Evolutionary conservation across 2,329 filamentous ascomycete genomes (phyloP), one percentile per base, ranked within the genome.

Genomic region (Clonostachys rhizophaga): DNA sequence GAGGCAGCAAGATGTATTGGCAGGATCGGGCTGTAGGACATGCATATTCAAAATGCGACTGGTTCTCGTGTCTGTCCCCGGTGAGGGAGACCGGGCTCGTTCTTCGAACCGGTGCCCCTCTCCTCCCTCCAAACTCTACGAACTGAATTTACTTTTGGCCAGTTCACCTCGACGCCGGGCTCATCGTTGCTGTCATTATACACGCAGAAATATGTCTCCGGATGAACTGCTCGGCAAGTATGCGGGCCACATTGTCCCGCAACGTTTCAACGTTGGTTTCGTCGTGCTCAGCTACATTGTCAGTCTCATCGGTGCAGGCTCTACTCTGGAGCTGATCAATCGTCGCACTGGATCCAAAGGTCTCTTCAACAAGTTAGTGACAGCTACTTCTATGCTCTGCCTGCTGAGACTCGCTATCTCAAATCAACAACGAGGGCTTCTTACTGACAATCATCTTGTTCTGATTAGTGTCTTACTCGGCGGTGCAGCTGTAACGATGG

Each of bases 281-380:
- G 76, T 92, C 12, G 75, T 84, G 20, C 74, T 89, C 54, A 94
- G 89, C 59, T 81, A 87, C 52, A 71, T 88, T 54, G 87, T 90
- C 57, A 92, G 89, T 58, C 72, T 89, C 34, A 77, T 90, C 53
- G 91, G 91, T 51, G 85, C 88, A 44, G 76, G 82, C 44, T 89
- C 89, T 5, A 91, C 90, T 0, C 73, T 95, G 34, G 91, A 95
- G 64, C 70, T 95, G 49, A 81, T 95, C 45, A 87, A 94, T 60
- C 74, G 88, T 49, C 76, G 88, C 54, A 90, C 86, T 1, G 83
- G 86, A 3, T 78, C 78, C 46, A 80, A 79, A 58, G 87, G 87
- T 9, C 63, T 78, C 47, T 81, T 83, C 60, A 90, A 89, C 58
- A 83, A 86, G 85, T 87, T 74, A 47, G 74, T 56, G 30, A 37